phyloP scores from a whole-genome alignment of 495 filamentous ascomycete species.

The Neurospora tetraspora region DNA sequence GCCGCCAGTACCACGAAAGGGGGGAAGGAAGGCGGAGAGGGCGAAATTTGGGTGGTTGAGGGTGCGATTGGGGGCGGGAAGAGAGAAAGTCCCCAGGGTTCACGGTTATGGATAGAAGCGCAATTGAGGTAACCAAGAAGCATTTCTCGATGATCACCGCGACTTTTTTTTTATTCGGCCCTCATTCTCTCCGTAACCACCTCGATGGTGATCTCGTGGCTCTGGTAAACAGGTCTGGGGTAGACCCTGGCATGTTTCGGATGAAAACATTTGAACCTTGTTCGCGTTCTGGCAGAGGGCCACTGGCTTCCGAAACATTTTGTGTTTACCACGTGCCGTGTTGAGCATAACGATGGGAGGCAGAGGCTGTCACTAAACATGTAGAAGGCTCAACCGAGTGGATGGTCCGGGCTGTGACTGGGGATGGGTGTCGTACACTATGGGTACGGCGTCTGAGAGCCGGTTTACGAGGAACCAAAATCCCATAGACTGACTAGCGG shows the following conservation, averaged over 20 bases:
- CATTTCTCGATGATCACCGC: background rate
- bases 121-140: background rate
- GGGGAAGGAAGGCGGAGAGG: background rate
- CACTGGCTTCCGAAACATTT: constrained; percentile 1
- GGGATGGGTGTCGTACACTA: background rate
- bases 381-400: background rate
- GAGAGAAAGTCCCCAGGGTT: background rate
- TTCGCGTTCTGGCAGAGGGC: background rate
- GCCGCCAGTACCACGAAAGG: background rate
- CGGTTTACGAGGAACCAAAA: constrained; percentile 26
- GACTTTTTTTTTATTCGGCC: background rate
- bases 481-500: constrained; percentile 48
- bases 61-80: background rate
- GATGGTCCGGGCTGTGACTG: constrained; percentile 10
- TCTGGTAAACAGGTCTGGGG: background rate
- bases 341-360: background rate
- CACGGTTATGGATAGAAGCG: background rate
- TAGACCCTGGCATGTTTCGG: background rate
- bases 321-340: constrained; percentile 8
- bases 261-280: background rate
- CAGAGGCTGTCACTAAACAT: background rate
- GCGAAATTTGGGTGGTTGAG: background rate
- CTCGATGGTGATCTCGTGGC: background rate
- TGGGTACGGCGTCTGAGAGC: background rate
- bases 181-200: background rate